Conservation (phyloP, 495 filamentous ascomycete genomes). For the Daldinia vernicosa region DNA sequence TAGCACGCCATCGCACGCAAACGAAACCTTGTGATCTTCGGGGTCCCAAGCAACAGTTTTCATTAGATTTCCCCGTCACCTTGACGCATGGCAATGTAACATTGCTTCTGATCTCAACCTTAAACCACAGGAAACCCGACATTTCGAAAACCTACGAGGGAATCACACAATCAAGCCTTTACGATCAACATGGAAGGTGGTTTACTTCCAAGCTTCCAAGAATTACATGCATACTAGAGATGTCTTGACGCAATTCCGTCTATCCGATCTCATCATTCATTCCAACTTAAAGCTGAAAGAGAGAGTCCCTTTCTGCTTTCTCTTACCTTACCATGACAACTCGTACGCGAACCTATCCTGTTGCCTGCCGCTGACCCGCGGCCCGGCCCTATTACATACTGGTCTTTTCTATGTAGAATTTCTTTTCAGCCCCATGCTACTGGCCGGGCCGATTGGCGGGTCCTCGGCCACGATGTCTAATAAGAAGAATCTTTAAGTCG, state of each 20-base stretch:
- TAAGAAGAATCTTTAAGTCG: not conserved
- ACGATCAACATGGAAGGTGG: constrained; percentile 35
- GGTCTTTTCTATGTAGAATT: not conserved
- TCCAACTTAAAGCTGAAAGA: not conserved
- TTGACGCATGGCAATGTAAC: constrained; percentile 27
- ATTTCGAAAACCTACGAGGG: constrained; percentile 20
- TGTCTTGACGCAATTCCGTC: constrained; percentile 13
- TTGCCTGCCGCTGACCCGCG: not conserved
- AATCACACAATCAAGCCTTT: constrained; percentile 29
- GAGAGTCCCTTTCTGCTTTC: not conserved
- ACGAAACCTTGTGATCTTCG: constrained; percentile 39
- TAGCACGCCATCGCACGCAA: constrained; percentile 45
- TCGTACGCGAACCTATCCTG: not conserved
- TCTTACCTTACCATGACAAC: not conserved
- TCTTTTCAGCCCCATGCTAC: not conserved
- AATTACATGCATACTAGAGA: not conserved
- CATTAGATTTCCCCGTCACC: constrained; percentile 18
- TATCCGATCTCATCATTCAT: constrained; percentile 8
- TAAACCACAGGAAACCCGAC: constrained; percentile 22
- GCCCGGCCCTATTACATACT: not conserved
- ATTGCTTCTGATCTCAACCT: constrained; percentile 6
- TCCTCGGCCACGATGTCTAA: not conserved
- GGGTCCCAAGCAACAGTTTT: constrained; percentile 1
- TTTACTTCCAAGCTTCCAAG: not conserved
- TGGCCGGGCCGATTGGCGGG: not conserved